phyloP scores from a whole-genome alignment of 1,284 basidiomycete genomes.

The Anthracocystis panici-leucophaei region DNA sequence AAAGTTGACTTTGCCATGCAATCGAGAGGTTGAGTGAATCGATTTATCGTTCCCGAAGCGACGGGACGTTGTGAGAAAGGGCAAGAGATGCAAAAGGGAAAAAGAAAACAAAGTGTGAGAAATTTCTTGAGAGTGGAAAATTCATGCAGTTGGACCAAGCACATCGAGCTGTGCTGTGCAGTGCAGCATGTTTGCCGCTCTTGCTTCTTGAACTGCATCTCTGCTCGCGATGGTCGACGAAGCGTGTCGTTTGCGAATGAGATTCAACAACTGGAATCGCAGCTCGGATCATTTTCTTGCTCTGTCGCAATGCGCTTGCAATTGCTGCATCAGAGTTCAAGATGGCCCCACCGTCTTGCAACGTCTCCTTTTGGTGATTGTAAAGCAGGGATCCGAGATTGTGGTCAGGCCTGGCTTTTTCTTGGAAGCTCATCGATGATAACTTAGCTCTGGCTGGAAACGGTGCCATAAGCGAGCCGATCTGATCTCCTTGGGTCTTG shows the following conservation, averaged over 20 bases:
- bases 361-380: too few relatives aligned
- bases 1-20: too few relatives aligned
- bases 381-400: too few relatives aligned
- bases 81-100: neutral
- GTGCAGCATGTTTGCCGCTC: too few relatives aligned
- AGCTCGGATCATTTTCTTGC: neutral
- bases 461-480: constrained; percentile 1
- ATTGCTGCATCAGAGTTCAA: too few relatives aligned
- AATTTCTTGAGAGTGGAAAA: neutral
- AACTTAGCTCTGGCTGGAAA: too few relatives aligned
- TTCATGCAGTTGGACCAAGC: constrained; percentile 8
- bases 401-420: too few relatives aligned
- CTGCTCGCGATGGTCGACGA: neutral
- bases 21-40: too few relatives aligned
- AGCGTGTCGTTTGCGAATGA: neutral
- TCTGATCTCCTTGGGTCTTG: neutral
- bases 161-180: constrained; percentile 3
- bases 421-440: too few relatives aligned
- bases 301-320: neutral
- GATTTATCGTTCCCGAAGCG: too few relatives aligned
- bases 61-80: too few relatives aligned
- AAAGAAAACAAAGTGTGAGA: neutral
- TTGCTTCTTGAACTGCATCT: neutral
- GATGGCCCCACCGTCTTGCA: too few relatives aligned
- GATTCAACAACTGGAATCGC: neutral